Evolutionary conservation across 768 basidiomycete genomes (phyloP).

Genomic region (Rhodotorula graminis): DNA sequence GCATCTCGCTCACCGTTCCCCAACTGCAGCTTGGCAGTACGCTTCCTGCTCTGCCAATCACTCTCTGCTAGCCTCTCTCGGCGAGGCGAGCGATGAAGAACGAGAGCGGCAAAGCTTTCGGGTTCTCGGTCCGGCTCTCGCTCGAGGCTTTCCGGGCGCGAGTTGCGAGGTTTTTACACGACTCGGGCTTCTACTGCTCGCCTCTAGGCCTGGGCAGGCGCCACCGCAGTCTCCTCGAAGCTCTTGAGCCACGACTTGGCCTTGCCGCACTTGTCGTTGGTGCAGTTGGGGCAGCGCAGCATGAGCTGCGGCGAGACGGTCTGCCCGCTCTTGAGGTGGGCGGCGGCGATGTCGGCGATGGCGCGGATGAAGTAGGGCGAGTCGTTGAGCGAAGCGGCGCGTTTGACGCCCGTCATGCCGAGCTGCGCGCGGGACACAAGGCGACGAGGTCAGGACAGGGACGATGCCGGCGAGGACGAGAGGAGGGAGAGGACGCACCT

Average conservation of each 20-base stretch:
- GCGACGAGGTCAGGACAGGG: too few relatives aligned
- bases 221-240: conserved; percentile 3
- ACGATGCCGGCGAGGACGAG: not conserved
- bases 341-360: conserved; percentile 79
- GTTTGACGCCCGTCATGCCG: conserved; percentile 74
- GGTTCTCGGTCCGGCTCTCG: too few relatives aligned
- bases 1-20: too few relatives aligned
- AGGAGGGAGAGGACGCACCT: conserved; percentile 56
- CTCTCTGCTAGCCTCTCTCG: too few relatives aligned
- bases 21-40: too few relatives aligned
- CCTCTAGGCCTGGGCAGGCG: too few relatives aligned
- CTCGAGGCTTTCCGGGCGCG: too few relatives aligned
- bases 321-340: conserved; percentile 56
- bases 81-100: too few relatives aligned
- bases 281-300: conserved; percentile 90
- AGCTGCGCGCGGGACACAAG: conserved; percentile 59
- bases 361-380: conserved; percentile 94
- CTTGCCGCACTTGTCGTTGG: conserved; percentile 74
- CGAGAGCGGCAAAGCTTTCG: too few relatives aligned
- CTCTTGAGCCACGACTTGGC: conserved; percentile 76
- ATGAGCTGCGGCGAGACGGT: conserved; percentile 59
- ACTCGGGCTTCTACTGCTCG: too few relatives aligned
- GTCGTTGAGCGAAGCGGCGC: conserved; percentile 87
- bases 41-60: too few relatives aligned
- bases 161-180: too few relatives aligned